A percentile compares a stretch with the other conserved stretches of the same genome.
Evolutionary conservation across 1,284 basidiomycete genomes (phyloP).

Genomic region (Puccinia novopanici): DNA sequence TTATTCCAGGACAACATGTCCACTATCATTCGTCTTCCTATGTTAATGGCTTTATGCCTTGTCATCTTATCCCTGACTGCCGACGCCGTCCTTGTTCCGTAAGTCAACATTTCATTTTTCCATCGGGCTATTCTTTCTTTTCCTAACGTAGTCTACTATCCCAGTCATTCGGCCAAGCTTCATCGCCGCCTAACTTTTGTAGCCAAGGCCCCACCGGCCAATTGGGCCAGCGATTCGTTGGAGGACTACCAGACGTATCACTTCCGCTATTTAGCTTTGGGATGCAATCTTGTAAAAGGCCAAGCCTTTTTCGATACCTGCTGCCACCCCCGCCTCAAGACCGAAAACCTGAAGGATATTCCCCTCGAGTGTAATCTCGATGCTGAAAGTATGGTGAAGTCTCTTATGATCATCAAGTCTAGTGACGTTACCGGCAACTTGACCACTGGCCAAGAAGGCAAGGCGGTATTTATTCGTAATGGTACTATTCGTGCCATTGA

Average conservation of each 20-base stretch:
- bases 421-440: slow-evolving; percentile 17
- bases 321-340: slow-evolving; percentile 42
- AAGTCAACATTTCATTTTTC: neutral
- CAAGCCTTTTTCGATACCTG: slow-evolving; percentile 42
- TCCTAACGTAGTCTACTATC: neutral
- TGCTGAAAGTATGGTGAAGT: slow-evolving; percentile 34
- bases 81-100: slow-evolving; percentile 30
- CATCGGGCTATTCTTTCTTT: neutral
- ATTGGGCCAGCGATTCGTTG: slow-evolving; percentile 27
- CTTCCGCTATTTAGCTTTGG: slow-evolving; percentile 38
- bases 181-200: slow-evolving; percentile 46
- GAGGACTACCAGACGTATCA: slow-evolving; percentile 48
- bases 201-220: slow-evolving; percentile 28
- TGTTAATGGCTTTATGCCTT: neutral
- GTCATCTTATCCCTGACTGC: neutral
- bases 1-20: neutral
- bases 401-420: slow-evolving; percentile 38
- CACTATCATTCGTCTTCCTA: neutral
- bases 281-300: slow-evolving; percentile 27
- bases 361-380: slow-evolving; percentile 38
- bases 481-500: too few species aligned
- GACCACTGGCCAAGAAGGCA: slow-evolving; percentile 28
- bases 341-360: slow-evolving; percentile 20
- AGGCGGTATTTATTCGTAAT: slow-evolving; percentile 31
- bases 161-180: slow-evolving; percentile 34